Evolutionary conservation across 441 rosid genomes (phyloP).

Genomic region (Brassica balearica): DNA sequence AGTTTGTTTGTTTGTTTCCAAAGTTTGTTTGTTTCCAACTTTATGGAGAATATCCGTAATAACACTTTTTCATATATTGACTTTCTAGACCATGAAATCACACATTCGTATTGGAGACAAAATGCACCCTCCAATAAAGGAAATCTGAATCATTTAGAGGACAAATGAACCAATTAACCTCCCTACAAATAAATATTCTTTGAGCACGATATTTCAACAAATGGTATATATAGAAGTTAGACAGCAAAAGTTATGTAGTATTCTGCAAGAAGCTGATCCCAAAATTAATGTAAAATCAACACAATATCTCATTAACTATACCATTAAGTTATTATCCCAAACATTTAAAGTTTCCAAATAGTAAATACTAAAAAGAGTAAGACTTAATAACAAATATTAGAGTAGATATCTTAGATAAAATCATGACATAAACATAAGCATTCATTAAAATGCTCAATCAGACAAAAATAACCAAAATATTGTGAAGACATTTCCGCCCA

Average conservation of each 20-base stretch:
- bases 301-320: background rate
- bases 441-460: background rate
- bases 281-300: background rate
- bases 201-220: background rate
- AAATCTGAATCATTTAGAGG: background rate
- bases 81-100: background rate
- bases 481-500: background rate
- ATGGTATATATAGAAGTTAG: background rate
- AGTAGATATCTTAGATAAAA: slow-evolving; percentile 1
- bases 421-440: background rate
- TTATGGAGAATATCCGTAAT: background rate
- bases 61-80: background rate
- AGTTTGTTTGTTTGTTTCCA: background rate
- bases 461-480: background rate
- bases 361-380: background rate
- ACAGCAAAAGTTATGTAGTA: background rate
- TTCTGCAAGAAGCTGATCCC: slow-evolving; percentile 6
- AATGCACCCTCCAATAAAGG: background rate
- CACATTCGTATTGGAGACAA: background rate
- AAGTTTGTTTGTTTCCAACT: background rate
- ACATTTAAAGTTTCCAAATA: background rate
- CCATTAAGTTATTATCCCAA: background rate
- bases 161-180: background rate
- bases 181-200: background rate
- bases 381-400: background rate